Base-by-base conservation (phyloP, 2,329 filamentous ascomycete genomes). In the Paraconiothyrium brasiliense region DNA sequence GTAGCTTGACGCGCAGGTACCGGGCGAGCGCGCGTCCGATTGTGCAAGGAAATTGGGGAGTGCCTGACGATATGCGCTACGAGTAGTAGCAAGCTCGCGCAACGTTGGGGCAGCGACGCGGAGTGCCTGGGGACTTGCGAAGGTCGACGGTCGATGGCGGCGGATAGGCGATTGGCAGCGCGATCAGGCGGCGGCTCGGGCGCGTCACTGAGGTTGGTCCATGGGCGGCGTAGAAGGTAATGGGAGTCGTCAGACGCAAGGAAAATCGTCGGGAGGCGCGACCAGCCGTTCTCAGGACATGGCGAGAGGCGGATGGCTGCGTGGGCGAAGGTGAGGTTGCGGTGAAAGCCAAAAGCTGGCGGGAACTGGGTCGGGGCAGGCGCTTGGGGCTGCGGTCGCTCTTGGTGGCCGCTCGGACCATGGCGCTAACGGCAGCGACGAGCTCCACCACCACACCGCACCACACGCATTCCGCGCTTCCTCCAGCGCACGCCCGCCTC, bases 1-100 rank as follows among this genome's bases (percentile, higher is more conserved):
- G 72, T 72, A 67, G 63, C 47, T 67, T 39, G 13, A 49, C 44
- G 54, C 44, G 54, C 44, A 30, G 30, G 43, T 11, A 44, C 20
- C 39, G 35, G 30, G 52, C 52, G n/a, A 41, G 44, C 54, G 54
- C 44, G 43, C 48, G 20, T 24, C 8, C 32, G 43, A 63, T 37
- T 48, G 49, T 57, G 61, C 59, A 47, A 49, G 35, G 61, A 64
- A 63, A 52, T n/a, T 39, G 37, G 54, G 43, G 50, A 58, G 57
- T 39, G 48, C 54, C 44, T 61, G 61, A 65, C 50, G 59, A 63
- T 54, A 51, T 46, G 30, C 30, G 52, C 39, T 35, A 54, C 56
- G 56, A 43, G 46, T 49, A 49, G 39, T 35, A 8, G 16, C 50
- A 54, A 46, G 65, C 62, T 62, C 60, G 64, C 61, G 62, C 35